These are phyloP conservation scores for Aureobasidium sp. DNA, from an alignment of 2,329 filamentous ascomycete genomes.

Conservation along the genomic window DNA sequence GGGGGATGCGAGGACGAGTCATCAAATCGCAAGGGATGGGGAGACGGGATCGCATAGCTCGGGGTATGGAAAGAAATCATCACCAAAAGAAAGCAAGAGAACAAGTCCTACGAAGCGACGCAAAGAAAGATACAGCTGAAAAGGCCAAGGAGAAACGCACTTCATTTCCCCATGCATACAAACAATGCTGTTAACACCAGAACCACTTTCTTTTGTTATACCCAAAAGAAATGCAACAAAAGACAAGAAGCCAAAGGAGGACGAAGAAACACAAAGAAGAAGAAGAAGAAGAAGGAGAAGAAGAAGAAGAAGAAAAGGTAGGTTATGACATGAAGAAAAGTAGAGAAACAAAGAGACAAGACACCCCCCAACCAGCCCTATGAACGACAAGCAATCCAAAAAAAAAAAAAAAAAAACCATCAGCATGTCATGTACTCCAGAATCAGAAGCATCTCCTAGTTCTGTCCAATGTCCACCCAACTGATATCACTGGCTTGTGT, in stretches of 20 bases:
- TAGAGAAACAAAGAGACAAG: neutral
- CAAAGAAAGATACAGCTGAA: too few species aligned
- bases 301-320: neutral
- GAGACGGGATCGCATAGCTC: too few species aligned
- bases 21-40: too few species aligned
- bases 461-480: constrained; percentile 12
- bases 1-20: too few species aligned
- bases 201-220: neutral
- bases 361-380: neutral
- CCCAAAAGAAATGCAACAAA: neutral
- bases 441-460: constrained; percentile 8
- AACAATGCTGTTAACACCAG: neutral
- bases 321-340: neutral
- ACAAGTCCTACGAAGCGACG: too few species aligned
- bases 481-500: constrained; percentile 6
- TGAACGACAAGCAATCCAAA: neutral
- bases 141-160: too few species aligned
- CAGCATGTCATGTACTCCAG: neutral
- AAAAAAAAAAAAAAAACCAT: neutral
- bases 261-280: neutral
- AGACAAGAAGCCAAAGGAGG: too few species aligned
- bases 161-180: neutral
- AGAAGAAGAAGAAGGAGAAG: neutral
- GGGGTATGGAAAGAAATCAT: too few species aligned
- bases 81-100: too few species aligned